Base-by-base conservation (phyloP, 805 yeast species). In the Candida krabiensis region DNA sequence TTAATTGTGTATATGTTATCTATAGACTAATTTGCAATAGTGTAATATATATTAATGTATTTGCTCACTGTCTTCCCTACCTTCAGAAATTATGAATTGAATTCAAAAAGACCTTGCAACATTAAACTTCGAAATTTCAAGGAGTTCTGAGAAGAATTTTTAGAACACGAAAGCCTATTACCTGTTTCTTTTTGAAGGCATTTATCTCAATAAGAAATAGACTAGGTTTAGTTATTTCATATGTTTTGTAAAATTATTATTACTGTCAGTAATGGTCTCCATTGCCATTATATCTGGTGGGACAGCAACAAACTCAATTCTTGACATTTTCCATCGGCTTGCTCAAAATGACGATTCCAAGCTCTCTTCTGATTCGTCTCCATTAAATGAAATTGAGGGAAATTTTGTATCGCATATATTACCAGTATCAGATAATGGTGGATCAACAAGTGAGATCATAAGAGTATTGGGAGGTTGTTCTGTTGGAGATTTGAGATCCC, bases 401-500 rank as follows among this genome's bases (percentile, higher is more conserved):
- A 17, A 29, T 8, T 41, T 37, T 18, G 64, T 85, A 4, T 65
- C 83, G 2, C 89, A 84, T 49, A 72, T 89, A 4, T 63, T 90
- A 24, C 98, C 98, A 0, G 77, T 90, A 12, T 79, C 86, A 33
- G 98, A 90, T 59, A 90, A 90, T 56, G 98, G 98, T 13, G 97
- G 97, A 0, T 89, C 96, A 2, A 87, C 96, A 0, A 83, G 95
- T 19, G 97, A 90, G 61, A 75, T 90, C 17, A 70, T 89, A 5
- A 64, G 96, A 11, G 86, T 88, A 2, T 69, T 90, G 13, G 96
- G 96, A 2, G 97, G 98, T 0, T 96, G 96, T 3, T 96, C 97
- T 0, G 87, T 90, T 37, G 98, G 98, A 2, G 98, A 90, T 56
- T 71, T 90, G 2, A 66, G 97, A 33, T 86, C 96, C 0, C 62